phyloP scores from a whole-genome alignment of 179 eudicot genomes.

The Drosera spatulata region DNA sequence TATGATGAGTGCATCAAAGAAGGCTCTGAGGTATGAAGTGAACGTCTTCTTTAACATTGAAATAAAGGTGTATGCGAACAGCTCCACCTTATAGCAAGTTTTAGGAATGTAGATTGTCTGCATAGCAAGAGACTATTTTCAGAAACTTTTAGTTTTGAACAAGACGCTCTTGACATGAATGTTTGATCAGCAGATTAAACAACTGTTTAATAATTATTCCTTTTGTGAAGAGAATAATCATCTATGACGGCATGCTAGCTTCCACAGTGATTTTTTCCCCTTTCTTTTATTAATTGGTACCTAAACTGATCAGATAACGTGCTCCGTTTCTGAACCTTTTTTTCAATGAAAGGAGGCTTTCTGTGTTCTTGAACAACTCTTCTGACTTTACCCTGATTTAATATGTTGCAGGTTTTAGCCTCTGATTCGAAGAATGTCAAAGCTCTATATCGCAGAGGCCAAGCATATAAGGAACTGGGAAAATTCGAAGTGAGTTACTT shows the following conservation, averaged over 20 bases:
- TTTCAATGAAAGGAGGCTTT: not conserved
- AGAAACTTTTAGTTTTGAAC: too few species aligned
- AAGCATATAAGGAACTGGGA: slow-evolving; percentile 75
- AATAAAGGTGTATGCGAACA: not conserved
- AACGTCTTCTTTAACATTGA: slow-evolving; percentile 1
- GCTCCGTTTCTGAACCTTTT: not conserved
- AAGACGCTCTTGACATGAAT: too few species aligned
- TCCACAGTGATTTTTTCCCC: too few species aligned
- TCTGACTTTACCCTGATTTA: not conserved
- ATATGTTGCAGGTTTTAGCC: slow-evolving; percentile 50
- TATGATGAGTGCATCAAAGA: slow-evolving; percentile 72
- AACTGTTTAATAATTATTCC: too few species aligned
- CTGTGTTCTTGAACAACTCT: too few species aligned
- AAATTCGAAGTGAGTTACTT: slow-evolving; percentile 11
- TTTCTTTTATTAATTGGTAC: too few species aligned
- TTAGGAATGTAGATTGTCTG: too few species aligned
- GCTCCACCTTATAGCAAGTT: not conserved
- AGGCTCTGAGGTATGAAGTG: slow-evolving; percentile 73
- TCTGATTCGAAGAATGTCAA: slow-evolving; percentile 70
- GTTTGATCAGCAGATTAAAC: too few species aligned
- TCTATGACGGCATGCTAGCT: too few species aligned
- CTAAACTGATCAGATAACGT: too few species aligned
- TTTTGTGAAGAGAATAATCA: too few species aligned
- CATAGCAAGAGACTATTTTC: too few species aligned
- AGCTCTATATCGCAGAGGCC: slow-evolving; percentile 94